Percentiles rank a stretch among this genome's conserved stretches.
phyloP scores from a whole-genome alignment of 768 basidiomycete genomes.

The button mushroom (Agaricus bisporus) region DNA sequence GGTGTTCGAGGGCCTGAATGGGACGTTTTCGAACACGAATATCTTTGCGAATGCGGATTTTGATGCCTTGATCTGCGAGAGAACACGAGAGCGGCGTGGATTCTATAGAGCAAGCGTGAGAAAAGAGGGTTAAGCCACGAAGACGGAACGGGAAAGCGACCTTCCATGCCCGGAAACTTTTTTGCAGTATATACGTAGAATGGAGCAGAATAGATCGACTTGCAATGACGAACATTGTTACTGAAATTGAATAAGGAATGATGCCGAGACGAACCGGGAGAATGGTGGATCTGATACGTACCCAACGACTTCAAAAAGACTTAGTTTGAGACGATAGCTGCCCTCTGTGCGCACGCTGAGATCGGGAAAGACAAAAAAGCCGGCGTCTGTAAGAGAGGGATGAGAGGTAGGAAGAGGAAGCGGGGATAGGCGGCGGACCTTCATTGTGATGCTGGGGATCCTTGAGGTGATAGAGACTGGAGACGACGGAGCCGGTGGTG shows the following conservation, averaged over 20 bases:
- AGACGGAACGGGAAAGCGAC: constrained; percentile 32
- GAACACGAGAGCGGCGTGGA: constrained; percentile 86
- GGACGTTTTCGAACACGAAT: constrained; percentile 78
- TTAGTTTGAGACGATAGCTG: constrained; percentile 67
- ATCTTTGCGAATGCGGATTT: constrained; percentile 90
- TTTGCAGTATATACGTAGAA: constrained; percentile 97
- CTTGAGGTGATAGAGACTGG: constrained; percentile 87
- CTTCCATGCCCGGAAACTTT: constrained; percentile 96
- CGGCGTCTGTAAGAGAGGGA: constrained; percentile 57
- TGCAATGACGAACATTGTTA: constrained; percentile 84
- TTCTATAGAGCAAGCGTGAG: constrained; percentile 39
- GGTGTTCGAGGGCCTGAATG: constrained; percentile 32
- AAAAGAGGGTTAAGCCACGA: neutral
- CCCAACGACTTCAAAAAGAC: constrained; percentile 89
- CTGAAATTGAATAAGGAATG: constrained; percentile 27
- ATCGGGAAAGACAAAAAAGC: constrained; percentile 96
- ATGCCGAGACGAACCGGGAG: neutral
- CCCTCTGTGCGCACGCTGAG: constrained; percentile 90
- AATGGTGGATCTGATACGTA: constrained; percentile 34
- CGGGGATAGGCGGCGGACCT: constrained; percentile 20
- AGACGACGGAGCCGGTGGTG: constrained; percentile 88
- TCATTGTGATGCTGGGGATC: constrained; percentile 50
- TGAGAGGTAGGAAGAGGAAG: neutral
- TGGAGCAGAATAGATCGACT: constrained; percentile 78
- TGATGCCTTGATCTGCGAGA: constrained; percentile 93